phyloP scores from a whole-genome alignment of 208 protist species.

The Leishmania tropica region DNA sequence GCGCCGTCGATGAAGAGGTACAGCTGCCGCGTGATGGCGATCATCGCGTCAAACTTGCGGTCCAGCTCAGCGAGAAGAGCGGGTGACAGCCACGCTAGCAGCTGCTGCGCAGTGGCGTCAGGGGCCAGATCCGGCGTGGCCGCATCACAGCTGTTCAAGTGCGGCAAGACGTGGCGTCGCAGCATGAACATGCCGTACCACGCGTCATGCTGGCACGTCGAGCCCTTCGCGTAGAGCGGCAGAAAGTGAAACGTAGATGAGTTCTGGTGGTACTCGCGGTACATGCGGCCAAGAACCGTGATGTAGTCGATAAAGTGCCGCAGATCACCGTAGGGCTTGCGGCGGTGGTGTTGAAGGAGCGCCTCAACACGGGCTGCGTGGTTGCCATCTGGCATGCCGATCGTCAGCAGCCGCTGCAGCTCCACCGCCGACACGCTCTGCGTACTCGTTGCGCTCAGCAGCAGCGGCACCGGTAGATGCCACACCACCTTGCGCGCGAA shows the following conservation, averaged over 20 bases:
- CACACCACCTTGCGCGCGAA: slow-evolving; percentile 87
- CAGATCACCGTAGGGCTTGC: slow-evolving; percentile 77
- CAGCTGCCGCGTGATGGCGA: slow-evolving; percentile 96
- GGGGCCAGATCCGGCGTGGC: slow-evolving; percentile 72
- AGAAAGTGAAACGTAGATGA: slow-evolving; percentile 78
- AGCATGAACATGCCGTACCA: slow-evolving; percentile 94
- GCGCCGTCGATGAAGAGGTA: slow-evolving; percentile 92
- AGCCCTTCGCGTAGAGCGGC: slow-evolving; percentile 63
- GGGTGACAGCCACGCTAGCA: slow-evolving; percentile 55
- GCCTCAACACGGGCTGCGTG: slow-evolving; percentile 82
- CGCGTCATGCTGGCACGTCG: slow-evolving; percentile 85
- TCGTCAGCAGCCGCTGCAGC: slow-evolving; percentile 69
- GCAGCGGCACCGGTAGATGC: slow-evolving; percentile 81
- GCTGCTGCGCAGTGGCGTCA: slow-evolving; percentile 47
- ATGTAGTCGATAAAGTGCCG: slow-evolving; percentile 80
- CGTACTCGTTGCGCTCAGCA: slow-evolving; percentile 74
- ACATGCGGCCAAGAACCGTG: slow-evolving; percentile 80
- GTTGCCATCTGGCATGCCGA: slow-evolving; percentile 57
- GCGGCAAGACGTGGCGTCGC: slow-evolving; percentile 83
- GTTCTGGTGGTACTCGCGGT: slow-evolving; percentile 74
- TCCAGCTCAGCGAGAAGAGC: slow-evolving; percentile 74
- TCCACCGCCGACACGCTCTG: slow-evolving; percentile 55
- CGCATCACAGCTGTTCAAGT: slow-evolving; percentile 69
- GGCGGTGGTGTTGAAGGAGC: slow-evolving; percentile 87
- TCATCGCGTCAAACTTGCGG: slow-evolving; percentile 96